Base-by-base conservation (phyloP, 139 green algal species). In the Coelastrella sp. region DNA sequence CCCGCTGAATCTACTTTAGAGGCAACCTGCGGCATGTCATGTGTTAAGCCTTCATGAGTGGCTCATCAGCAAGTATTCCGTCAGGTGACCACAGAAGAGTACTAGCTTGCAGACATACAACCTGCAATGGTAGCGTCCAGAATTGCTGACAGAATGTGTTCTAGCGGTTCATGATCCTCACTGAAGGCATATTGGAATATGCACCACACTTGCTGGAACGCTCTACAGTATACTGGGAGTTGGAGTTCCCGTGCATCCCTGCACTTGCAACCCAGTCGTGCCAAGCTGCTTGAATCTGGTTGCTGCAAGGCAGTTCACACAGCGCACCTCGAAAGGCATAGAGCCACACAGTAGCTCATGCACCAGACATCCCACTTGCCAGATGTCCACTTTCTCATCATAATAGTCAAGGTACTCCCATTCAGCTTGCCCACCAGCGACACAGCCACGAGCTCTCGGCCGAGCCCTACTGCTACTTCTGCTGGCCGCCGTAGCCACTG, bases 341-440 rank as follows among this genome's bases (percentile, higher is more conserved):
- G 50, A 86, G 17, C 87, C 86, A 62, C 87, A 91, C 48, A 94
- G 81, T 59, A 94, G 74, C 87, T 94, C 91, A 81, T 92, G 89
- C 53, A 89, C 79, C 35, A 94, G 68, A 78, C 88, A 90, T 5
- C 91, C 91, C 27, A 92, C 85, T 87, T 93, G 88, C 91, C 91
- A 94, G 19, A 92, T 74, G 86, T 94, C 91, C 3, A 94, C 91
- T 71, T 92, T 91, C 75, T 92, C 89, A 68, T 91, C 63, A 48
- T 94, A 94, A 32, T 80, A 69, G 2, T 88, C 85, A 84, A 71
- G 30, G 41, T 77, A n/a, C 63, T 76, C 79, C 76, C 76, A 83
- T 21, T 60, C 76, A 17, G 78, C 62, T 30, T 25, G 68, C 2
- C 75, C 75, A 15, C 40, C 35, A 51, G 51, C 74, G n/a, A 60